These are phyloP conservation scores for Salix purpurea DNA, from an alignment of 345 rosid species.

Conservation along the genomic window DNA sequence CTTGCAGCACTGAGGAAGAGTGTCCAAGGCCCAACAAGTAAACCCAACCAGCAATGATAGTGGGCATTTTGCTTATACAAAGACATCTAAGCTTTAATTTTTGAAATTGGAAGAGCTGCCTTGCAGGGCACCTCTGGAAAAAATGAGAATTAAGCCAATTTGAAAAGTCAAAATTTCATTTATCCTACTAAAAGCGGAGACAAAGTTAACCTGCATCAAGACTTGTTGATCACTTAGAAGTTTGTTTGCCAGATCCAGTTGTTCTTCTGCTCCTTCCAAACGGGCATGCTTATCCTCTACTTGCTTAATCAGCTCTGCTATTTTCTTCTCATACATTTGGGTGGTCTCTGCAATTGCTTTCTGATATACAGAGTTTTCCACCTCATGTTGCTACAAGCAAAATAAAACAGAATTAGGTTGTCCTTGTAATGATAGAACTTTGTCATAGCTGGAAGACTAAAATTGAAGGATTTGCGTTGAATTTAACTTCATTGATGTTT, in stretches of 20 bases:
- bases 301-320: constrained; percentile 52
- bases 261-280: constrained; percentile 46
- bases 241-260: constrained; percentile 40
- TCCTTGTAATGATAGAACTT: neutral
- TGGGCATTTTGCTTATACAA: neutral
- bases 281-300: constrained; percentile 46
- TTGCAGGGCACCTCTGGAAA: neutral
- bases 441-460: neutral
- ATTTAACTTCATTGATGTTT: no score
- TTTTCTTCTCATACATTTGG: constrained; percentile 61
- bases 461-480: no score
- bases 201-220: constrained; percentile 50
- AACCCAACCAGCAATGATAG: neutral
- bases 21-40: neutral
- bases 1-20: neutral
- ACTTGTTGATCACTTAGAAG: constrained; percentile 48
- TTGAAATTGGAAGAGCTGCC: neutral
- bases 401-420: constrained; percentile 10
- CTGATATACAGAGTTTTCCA: constrained; percentile 49
- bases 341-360: constrained; percentile 68
- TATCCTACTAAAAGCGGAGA: neutral
- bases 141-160: neutral
- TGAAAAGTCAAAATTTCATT: neutral
- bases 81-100: neutral
- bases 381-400: constrained; percentile 53